Evolutionary conservation across 2,329 filamentous ascomycete species (phyloP).

Genomic region (Ambrosiella xylebori): DNA sequence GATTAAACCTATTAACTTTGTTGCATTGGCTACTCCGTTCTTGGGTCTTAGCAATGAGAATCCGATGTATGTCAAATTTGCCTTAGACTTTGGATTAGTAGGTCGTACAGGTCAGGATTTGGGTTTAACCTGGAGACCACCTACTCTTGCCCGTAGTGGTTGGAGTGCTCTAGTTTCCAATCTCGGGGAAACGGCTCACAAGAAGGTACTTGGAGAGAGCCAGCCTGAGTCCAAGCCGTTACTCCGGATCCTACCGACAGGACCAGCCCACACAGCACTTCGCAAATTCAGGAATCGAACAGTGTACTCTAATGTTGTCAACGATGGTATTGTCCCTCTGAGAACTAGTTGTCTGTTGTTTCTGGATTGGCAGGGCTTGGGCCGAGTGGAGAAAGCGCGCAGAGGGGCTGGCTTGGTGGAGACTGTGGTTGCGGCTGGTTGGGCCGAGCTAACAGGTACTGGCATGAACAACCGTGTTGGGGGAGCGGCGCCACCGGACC

Average conservation of each 20-base stretch:
- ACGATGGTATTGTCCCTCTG: conserved; percentile 89
- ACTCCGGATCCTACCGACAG: conserved; percentile 73
- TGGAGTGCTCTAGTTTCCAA: conserved; percentile 80
- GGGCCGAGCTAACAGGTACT: conserved; percentile 74
- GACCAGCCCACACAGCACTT: conserved; percentile 73
- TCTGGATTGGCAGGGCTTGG: conserved; percentile 87
- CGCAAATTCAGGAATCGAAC: conserved; percentile 82
- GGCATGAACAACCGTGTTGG: conserved; percentile 33
- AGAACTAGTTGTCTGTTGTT: conserved; percentile 94
- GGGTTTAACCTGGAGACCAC: conserved; percentile 83
- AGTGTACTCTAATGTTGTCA: conserved; percentile 91
- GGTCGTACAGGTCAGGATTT: conserved; percentile 93
- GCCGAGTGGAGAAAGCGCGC: conserved; percentile 82
- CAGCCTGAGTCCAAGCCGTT: conserved; percentile 78
- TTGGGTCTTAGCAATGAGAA: conserved; percentile 93
- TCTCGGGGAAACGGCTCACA: conserved; percentile 50
- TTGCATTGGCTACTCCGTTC: conserved; percentile 73
- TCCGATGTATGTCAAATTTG: conserved; percentile 91
- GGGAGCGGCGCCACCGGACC: conserved; percentile 26
- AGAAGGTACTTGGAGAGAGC: conserved; percentile 37
- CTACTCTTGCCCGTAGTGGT: conserved; percentile 66
- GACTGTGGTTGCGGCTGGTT: conserved; percentile 83
- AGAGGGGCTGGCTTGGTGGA: conserved; percentile 84
- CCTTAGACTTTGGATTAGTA: conserved; percentile 86
- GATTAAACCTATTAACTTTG: conserved; percentile 80